Evolutionary conservation across 2,329 filamentous ascomycete genomes (phyloP).

Genomic region (Dryadomyces quercus-mongolicae): DNA sequence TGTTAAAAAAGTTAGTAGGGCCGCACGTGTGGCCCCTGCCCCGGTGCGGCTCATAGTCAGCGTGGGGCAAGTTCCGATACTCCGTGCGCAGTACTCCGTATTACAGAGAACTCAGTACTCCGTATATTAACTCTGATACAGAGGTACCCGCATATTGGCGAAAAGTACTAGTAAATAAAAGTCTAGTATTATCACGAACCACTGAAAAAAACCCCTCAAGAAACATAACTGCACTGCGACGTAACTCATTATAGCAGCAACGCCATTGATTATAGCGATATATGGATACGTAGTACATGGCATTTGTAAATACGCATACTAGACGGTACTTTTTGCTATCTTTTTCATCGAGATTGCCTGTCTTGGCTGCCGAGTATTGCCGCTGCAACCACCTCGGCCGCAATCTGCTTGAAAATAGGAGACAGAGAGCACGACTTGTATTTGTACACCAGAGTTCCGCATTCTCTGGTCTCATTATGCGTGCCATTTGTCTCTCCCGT

Average conservation of each 20-base stretch:
- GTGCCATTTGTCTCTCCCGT: constrained; percentile 16
- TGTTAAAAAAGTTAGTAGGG: not conserved
- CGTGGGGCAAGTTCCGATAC: not conserved
- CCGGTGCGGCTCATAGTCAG: not conserved
- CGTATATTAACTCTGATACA: no score
- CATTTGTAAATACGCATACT: no score
- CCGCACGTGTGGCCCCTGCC: not conserved
- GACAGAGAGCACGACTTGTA: constrained; percentile 60
- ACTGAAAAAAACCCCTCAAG: no score
- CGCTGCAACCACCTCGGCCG: constrained; percentile 33
- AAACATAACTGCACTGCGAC: no score
- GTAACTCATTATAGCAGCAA: no score
- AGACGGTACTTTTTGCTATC: not conserved
- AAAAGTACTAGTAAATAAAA: no score
- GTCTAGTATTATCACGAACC: no score
- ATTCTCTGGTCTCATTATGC: constrained; percentile 17
- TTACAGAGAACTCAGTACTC: no score
- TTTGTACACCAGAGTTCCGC: constrained; percentile 50
- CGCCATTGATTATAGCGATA: no score
- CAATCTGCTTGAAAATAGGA: constrained; percentile 56
- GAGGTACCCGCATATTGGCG: no score
- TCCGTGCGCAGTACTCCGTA: no score
- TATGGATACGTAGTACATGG: no score
- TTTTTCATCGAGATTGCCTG: not conserved
- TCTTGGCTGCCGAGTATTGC: not conserved